Percentiles rank a stretch among this genome's conserved stretches.
phyloP scores from a whole-genome alignment of 73 alveolate species.

The Paramecium bursaria region DNA sequence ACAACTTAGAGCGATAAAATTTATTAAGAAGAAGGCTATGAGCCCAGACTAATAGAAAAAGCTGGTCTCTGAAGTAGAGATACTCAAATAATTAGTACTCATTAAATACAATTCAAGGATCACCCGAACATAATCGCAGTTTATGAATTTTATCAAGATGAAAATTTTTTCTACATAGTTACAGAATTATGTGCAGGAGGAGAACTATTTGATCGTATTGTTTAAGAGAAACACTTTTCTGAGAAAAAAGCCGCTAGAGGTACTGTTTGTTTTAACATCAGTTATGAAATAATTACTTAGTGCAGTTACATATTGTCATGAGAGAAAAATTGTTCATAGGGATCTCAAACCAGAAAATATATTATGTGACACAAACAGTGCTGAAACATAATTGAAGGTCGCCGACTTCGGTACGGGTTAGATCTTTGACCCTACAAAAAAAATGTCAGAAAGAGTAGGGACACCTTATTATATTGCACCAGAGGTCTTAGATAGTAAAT shows the following conservation, averaged over 20 bases:
- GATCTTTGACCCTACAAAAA: constrained; percentile 38
- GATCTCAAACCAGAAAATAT: constrained; percentile 79
- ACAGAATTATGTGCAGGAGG: constrained; percentile 79
- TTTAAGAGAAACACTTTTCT: constrained; percentile 63
- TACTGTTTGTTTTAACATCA: no score
- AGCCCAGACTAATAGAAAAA: constrained; percentile 41
- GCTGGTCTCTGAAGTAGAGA: constrained; percentile 63
- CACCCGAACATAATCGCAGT: constrained; percentile 75
- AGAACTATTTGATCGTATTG: constrained; percentile 71
- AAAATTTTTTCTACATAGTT: constrained; percentile 66
- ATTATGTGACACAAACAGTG: constrained; percentile 43
- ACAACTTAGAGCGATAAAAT: constrained; percentile 57
- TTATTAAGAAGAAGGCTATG: constrained; percentile 57
- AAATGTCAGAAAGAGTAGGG: constrained; percentile 72
- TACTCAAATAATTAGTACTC: constrained; percentile 58
- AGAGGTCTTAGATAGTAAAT: constrained; percentile 79
- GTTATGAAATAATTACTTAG: constrained; percentile 73
- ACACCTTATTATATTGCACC: constrained; percentile 88
- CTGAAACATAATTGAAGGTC: constrained; percentile 63
- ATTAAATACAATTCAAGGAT: constrained; percentile 33
- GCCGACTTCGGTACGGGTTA: constrained; percentile 74
- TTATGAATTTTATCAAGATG: constrained; percentile 74
- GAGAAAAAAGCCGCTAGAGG: constrained; percentile 81
- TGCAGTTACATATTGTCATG: constrained; percentile 73
- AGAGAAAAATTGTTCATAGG: constrained; percentile 70